Conservation (phyloP, 192 early-diverging fungal genomes). For the Chytriomyces confervae region DNA sequence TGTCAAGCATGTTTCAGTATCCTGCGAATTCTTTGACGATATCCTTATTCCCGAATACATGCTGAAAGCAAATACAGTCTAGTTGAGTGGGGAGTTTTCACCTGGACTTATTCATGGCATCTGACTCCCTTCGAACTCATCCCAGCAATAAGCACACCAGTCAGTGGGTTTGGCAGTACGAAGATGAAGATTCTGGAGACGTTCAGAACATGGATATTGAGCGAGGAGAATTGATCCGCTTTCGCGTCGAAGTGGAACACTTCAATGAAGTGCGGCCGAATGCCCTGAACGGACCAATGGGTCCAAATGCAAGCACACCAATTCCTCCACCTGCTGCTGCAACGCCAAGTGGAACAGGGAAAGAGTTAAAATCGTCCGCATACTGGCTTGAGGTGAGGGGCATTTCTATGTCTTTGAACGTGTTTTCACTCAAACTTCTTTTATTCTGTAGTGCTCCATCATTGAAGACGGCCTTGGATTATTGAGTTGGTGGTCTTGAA, state of each 20-base stretch:
- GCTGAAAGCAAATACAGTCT: slow-evolving; percentile 62
- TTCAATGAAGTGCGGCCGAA: slow-evolving; percentile 79
- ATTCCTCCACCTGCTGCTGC: slow-evolving; percentile 51
- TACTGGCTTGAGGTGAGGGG: slow-evolving; percentile 58
- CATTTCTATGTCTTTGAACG: neutral
- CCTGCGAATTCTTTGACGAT: slow-evolving; percentile 92
- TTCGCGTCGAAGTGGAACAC: slow-evolving; percentile 72
- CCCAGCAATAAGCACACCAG: slow-evolving; percentile 65
- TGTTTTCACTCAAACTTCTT: neutral
- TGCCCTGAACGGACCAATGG: neutral
- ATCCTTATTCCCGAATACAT: slow-evolving; percentile 74
- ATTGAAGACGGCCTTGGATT: slow-evolving; percentile 72
- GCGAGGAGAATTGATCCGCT: slow-evolving; percentile 74
- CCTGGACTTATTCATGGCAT: neutral
- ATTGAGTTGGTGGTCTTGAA: slow-evolving; percentile 69
- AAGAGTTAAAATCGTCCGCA: slow-evolving; percentile 45
- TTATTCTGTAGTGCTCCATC: slow-evolving; percentile 62
- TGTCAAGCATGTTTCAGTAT: slow-evolving; percentile 50
- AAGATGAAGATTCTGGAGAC: slow-evolving; percentile 58
- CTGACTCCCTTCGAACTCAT: neutral
- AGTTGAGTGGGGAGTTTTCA: slow-evolving; percentile 33
- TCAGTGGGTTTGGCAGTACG: slow-evolving; percentile 88
- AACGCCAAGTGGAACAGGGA: slow-evolving; percentile 49
- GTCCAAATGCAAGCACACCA: neutral
- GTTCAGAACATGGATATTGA: slow-evolving; percentile 77